Evolutionary conservation across 805 yeast species (phyloP).

Genomic region (Sugiyamaella mastotermitis): DNA sequence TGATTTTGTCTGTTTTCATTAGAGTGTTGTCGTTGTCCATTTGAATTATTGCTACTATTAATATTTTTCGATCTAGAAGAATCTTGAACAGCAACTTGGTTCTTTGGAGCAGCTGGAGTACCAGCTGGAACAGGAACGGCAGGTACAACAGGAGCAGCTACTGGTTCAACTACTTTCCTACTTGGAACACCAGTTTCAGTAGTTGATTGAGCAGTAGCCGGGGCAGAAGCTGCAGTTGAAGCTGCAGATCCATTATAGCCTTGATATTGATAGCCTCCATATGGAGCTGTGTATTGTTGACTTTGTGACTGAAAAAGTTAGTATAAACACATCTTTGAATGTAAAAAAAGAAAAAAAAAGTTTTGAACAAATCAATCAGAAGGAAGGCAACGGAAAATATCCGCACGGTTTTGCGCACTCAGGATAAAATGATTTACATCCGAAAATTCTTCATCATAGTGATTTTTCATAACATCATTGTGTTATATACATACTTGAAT

Average conservation of each 20-base stretch:
- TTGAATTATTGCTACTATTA: neutral
- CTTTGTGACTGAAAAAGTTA: too few relatives aligned
- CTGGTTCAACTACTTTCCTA: neutral
- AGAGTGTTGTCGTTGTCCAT: neutral
- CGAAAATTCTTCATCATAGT: slow-evolving; percentile 29
- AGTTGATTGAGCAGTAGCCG: slow-evolving; percentile 20
- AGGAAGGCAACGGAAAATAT: slow-evolving; percentile 41
- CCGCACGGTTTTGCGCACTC: slow-evolving; percentile 33
- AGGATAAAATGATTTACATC: slow-evolving; percentile 24
- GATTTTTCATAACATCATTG: neutral
- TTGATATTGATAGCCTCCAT: too few relatives aligned
- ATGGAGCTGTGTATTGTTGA: too few relatives aligned
- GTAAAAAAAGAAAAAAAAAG: slow-evolving; percentile 4
- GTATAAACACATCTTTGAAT: too few relatives aligned
- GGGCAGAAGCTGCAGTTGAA: slow-evolving; percentile 15
- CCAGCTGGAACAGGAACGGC: slow-evolving; percentile 29
- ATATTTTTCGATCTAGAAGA: neutral
- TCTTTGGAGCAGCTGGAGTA: slow-evolving; percentile 20
- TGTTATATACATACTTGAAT: slow-evolving; percentile 26
- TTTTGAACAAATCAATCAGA: slow-evolving; percentile 31
- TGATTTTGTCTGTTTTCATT: neutral
- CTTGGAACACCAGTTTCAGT: neutral
- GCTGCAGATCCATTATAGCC: too few relatives aligned
- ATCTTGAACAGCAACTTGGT: slow-evolving; percentile 1
- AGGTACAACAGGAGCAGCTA: slow-evolving; percentile 19